phyloP scores from a whole-genome alignment of 768 basidiomycete genomes.

The Rhizopogon vulgaris region DNA sequence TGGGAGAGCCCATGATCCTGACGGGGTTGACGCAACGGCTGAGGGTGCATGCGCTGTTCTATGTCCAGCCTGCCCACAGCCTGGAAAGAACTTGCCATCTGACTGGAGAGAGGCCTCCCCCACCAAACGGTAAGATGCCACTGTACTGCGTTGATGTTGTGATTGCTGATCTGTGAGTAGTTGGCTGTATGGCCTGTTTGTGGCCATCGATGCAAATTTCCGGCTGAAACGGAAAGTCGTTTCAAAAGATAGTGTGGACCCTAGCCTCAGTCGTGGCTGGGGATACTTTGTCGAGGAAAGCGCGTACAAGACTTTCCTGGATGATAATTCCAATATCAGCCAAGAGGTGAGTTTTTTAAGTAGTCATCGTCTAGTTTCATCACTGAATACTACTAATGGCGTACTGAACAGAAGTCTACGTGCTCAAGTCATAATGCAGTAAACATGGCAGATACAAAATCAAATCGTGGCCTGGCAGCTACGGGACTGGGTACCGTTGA shows the following conservation, averaged over 20 bases:
- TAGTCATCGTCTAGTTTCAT: too few species aligned
- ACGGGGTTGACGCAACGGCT: neutral
- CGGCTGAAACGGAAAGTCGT: conserved; percentile 18
- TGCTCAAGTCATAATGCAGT: conserved; percentile 26
- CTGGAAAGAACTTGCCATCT: conserved; percentile 1
- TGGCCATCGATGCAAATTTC: conserved; percentile 22
- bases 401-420: conserved; percentile 21
- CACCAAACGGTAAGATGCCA: too few species aligned
- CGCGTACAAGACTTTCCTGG: too few species aligned
- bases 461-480: conserved; percentile 14
- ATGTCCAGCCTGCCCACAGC: conserved; percentile 2
- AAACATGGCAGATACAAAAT: conserved; percentile 12
- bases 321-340: too few species aligned
- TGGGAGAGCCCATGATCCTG: neutral
- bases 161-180: too few species aligned
- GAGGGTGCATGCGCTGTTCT: neutral
- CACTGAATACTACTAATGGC: too few species aligned
- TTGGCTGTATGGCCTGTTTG: conserved; percentile 21
- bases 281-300: conserved; percentile 23
- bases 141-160: too few species aligned
- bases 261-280: conserved; percentile 15
- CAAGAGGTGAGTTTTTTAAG: too few species aligned
- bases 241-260: conserved; percentile 10
- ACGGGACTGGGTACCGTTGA: conserved; percentile 22
- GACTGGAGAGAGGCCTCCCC: too few species aligned